Evolutionary conservation across 441 rosid genomes (phyloP), one percentile per base, ranked within the genome.

Genomic region (Dalechampia spathulata): DNA sequence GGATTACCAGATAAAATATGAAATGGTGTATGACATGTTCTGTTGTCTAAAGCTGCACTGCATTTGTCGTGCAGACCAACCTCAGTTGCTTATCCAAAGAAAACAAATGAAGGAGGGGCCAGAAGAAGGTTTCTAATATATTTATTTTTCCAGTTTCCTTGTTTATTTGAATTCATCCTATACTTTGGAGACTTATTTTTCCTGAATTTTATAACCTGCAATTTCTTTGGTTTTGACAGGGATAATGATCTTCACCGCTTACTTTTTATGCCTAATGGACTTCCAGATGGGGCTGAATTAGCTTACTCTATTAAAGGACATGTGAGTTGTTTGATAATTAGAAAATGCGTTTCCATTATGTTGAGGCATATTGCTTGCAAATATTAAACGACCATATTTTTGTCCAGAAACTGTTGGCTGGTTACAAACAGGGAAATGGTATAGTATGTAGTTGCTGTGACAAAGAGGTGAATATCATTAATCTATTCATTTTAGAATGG

Each of bases 211-310:
- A 30, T 53, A 19, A 49, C 41, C 13, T 58, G 52, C 14, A 27
- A 30, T 26, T 40, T 57, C 15, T 25, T 59, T 38, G 7, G 44
- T 19, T 63, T 16, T 64, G 36, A 57, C 63, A 94, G 97, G 80
- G 99, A 94, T 67, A 87, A 94, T 75, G 95, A 87, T 76, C 79
- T 86, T 57, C 99, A 94, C 60, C 81, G 83, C 59, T 66, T 86
- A 61, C 89, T 90, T 50, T 94, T 94, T 77, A 82, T 82, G 87
- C 90, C 78, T 40, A 80, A 83, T 55, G 99, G 99, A 58, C 83
- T 94, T 58, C 84, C 93, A 43, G 97, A 94, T 72, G 97, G 97
- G 52, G 83, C 93, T 61, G 86, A 78, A 70, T 72, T 94, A 70
- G 83, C 87, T 22, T 94, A 94, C 75, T 75, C 63, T 65, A 85